Conservation (phyloP, 2,329 filamentous ascomycete genomes). For the Exophiala xenobiotica region DNA sequence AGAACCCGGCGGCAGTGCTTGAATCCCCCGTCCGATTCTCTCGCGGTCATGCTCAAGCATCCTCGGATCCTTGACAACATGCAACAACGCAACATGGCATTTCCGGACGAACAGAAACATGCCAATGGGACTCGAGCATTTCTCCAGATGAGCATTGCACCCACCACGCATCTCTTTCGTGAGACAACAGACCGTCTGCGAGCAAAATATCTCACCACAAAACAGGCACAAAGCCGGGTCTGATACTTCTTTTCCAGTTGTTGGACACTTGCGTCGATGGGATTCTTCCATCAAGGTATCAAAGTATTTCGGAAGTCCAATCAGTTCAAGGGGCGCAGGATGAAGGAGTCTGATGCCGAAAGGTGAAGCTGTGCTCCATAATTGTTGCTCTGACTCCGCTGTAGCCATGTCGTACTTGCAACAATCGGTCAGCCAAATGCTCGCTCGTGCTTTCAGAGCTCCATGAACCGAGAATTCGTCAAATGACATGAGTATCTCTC, state of each 20-base stretch:
- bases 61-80: constrained; percentile 42
- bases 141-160: constrained; percentile 84
- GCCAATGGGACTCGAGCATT: constrained; percentile 56
- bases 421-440: constrained; percentile 73
- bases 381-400: constrained; percentile 30
- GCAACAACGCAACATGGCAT: constrained; percentile 85
- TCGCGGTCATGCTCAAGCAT: constrained; percentile 12
- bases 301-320: constrained; percentile 88
- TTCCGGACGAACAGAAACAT: constrained; percentile 96
- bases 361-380: constrained; percentile 35
- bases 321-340: constrained; percentile 88
- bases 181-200: constrained; percentile 88
- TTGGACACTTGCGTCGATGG: constrained; percentile 78
- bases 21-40: constrained; percentile 9
- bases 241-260: constrained; percentile 83
- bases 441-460: constrained; percentile 52
- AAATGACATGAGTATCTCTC: constrained; percentile 69
- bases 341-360: constrained; percentile 62
- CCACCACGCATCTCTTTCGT: constrained; percentile 69
- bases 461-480: constrained; percentile 41
- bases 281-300: constrained; percentile 91
- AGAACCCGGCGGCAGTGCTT: constrained; percentile 7
- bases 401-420: constrained; percentile 35
- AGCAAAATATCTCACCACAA: constrained; percentile 96
- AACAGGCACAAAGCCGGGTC: constrained; percentile 92